Conservation (phyloP, 257 asterid species). For the Jacaranda mimosifolia region DNA sequence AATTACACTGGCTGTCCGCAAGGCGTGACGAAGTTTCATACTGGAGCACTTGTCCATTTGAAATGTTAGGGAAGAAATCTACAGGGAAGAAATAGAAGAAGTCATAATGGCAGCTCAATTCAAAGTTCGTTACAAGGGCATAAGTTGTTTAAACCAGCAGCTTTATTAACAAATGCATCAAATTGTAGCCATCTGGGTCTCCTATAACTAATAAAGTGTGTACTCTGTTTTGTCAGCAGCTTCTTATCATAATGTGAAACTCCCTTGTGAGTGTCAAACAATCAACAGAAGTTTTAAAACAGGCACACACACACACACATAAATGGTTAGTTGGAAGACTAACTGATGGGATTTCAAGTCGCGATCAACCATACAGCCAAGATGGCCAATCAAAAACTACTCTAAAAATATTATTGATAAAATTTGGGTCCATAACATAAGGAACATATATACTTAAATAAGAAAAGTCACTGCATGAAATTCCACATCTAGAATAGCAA, state of each 20-base stretch:
- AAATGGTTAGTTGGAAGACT: background rate
- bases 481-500: too few species aligned
- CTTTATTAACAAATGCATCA: conserved; percentile 12
- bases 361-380: too few species aligned
- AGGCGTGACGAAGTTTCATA: conserved; percentile 72
- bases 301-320: background rate
- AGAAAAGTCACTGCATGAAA: too few species aligned
- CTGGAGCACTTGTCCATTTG: conserved; percentile 77
- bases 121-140: conserved; percentile 3
- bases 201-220: background rate
- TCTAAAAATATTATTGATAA: too few species aligned
- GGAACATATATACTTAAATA: too few species aligned
- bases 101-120: conserved; percentile 20
- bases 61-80: conserved; percentile 60
- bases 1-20: conserved; percentile 59
- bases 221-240: background rate
- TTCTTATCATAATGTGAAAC: background rate
- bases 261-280: background rate
- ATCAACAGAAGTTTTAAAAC: background rate
- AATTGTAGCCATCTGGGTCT: conserved; percentile 4
- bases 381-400: too few species aligned
- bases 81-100: conserved; percentile 30
- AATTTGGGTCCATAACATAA: too few species aligned
- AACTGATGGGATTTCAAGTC: background rate
- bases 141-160: conserved; percentile 19